phyloP scores from a whole-genome alignment of 768 basidiomycete genomes.

The Calocybe gangraenosa region DNA sequence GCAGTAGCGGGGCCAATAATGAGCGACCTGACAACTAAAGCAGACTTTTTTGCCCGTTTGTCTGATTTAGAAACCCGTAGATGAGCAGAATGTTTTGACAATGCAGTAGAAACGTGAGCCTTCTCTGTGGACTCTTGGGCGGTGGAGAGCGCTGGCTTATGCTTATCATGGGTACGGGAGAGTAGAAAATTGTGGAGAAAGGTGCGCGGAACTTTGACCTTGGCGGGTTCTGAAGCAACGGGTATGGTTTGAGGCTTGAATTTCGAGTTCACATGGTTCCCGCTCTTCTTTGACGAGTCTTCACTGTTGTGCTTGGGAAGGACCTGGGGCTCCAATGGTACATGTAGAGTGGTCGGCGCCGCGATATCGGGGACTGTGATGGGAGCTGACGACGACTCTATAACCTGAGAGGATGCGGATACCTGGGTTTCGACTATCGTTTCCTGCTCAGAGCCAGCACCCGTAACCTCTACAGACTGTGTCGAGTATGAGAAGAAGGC shows the following conservation, averaged over 20 bases:
- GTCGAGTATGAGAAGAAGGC: conserved; percentile 20
- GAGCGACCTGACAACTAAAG: conserved; percentile 57
- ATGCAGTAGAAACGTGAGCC: conserved; percentile 30
- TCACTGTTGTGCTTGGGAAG: conserved; percentile 8
- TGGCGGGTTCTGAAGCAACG: background rate
- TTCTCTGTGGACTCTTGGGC: conserved; percentile 33
- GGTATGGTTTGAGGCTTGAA: background rate
- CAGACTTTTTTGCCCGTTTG: conserved; percentile 60
- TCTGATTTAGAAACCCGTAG: conserved; percentile 39
- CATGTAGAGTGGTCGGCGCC: background rate
- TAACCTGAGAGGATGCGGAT: background rate
- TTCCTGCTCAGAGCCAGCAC: background rate
- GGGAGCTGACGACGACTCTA: background rate
- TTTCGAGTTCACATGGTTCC: background rate
- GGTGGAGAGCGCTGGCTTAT: conserved; percentile 30
- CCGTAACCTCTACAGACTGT: conserved; percentile 3
- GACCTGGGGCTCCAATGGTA: background rate
- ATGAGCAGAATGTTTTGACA: conserved; percentile 29
- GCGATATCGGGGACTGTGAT: background rate
- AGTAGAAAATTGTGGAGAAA: conserved; percentile 45
- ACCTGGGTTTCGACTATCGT: background rate
- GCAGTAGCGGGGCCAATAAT: conserved; percentile 54
- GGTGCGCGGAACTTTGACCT: conserved; percentile 27
- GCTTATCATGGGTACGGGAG: conserved; percentile 25
- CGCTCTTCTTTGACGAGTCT: conserved; percentile 1